Evolutionary conservation across 2,329 filamentous ascomycete species (phyloP).

Genomic region (Colletotrichum ledebouriae): DNA sequence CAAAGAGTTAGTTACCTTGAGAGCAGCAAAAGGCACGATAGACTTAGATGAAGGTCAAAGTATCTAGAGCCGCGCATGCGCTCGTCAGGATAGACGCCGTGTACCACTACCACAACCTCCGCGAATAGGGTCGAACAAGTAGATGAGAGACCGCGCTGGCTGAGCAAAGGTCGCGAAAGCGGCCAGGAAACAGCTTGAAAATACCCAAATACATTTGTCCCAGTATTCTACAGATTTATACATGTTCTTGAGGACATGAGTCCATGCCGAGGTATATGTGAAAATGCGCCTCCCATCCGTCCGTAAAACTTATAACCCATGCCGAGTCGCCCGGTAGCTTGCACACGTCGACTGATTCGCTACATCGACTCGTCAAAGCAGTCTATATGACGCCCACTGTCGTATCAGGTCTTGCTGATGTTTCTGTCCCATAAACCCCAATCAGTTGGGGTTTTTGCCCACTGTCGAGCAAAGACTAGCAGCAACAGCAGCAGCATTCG

Average conservation of each 20-base stretch:
- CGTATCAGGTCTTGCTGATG: too few relatives aligned
- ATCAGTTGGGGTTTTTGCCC: too few relatives aligned
- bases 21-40: background rate
- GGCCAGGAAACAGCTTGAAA: conserved; percentile 1
- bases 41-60: background rate
- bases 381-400: too few relatives aligned
- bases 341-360: background rate
- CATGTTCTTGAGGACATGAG: conserved; percentile 11
- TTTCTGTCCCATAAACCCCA: too few relatives aligned
- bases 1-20: background rate
- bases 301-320: conserved; percentile 10
- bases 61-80: background rate
- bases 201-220: conserved; percentile 24
- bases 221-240: conserved; percentile 15
- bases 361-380: conserved; percentile 11
- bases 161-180: background rate
- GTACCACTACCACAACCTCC: background rate
- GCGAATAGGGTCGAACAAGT: background rate
- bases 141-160: background rate
- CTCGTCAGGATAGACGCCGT: conserved; percentile 6
- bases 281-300: conserved; percentile 7
- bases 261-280: conserved; percentile 33
- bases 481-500: conserved; percentile 49
- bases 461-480: background rate
- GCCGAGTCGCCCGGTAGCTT: background rate